Base-by-base conservation (phyloP, 768 basidiomycete genomes). In the Kwoniella newhampshirensis region DNA sequence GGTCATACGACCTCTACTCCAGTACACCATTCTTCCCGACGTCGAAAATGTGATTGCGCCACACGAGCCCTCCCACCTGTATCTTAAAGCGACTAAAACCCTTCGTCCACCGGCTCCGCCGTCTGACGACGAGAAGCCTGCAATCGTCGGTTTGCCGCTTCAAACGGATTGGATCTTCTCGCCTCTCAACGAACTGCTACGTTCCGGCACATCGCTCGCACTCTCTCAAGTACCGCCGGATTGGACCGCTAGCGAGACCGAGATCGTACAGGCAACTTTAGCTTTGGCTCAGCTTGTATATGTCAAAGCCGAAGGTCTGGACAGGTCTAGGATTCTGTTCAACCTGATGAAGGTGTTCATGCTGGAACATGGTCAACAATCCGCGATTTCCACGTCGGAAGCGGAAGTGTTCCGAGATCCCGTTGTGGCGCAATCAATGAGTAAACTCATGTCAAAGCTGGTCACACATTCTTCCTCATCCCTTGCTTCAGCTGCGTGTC, bases 341-440 rank as follows among this genome's bases (percentile, higher is more conserved):
- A 83, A 81, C 18, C 87, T 91, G 62, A 93, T 96, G 89, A 89
- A 89, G 63, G 84, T 96, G 15, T 91, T 91, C 77, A 93, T 96
- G 91, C 83, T 98, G 26, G 93, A 98, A 74, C 89, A 94, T 70
- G 89, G 83, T 1, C 86, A 89, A 64, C 68, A 51, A 32, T 42
- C 42, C 27, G 41, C 30, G n/a, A 57, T 60, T 25, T 23, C 57
- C 32, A 44, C 53, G 2, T 36, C 48, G 18, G 66, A 64, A 35
- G 55, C 50, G 13, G 72, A 73, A 37, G 60, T 96, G 1, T 98
- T 89, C 77, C 80, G 91, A n/a, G 89, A 96, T 75, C 62, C 62
- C 1, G 68, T 81, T 5, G 86, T 96, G 1, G 80, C 78, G 23
- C 77, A 66, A 4, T 73, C 40, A 9, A 49, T 60, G 47, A 43